phyloP scores from a whole-genome alignment of 1,139 yeast genomes.

The Diutina neorugosa region DNA sequence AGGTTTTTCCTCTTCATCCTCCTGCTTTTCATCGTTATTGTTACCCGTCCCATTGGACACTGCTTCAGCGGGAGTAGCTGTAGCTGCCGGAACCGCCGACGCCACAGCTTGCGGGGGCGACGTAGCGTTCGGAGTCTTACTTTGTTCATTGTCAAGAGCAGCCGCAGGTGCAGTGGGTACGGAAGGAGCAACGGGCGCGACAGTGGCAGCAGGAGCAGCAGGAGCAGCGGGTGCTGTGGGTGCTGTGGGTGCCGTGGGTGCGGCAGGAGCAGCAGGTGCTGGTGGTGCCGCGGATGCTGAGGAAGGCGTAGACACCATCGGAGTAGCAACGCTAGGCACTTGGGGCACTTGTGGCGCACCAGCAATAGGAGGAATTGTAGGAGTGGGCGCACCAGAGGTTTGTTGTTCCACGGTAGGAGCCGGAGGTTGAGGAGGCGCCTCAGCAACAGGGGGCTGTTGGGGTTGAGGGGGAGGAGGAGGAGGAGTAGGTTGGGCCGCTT shows the following conservation, averaged over 20 bases:
- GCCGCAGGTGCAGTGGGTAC: slow-evolving; percentile 5
- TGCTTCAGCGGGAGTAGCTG: background rate
- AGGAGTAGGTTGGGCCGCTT: slow-evolving; percentile 4
- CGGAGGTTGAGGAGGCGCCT: slow-evolving; percentile 5
- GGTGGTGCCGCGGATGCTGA: background rate
- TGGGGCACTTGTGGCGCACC: slow-evolving; percentile 1
- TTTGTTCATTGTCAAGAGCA: slow-evolving; percentile 1
- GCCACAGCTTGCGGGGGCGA: slow-evolving; percentile 16
- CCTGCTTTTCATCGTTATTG: slow-evolving; percentile 23
- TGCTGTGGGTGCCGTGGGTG: background rate
- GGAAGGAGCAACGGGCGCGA: background rate
- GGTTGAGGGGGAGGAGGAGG: slow-evolving; percentile 2
- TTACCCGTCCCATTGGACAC: background rate
- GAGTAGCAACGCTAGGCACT: slow-evolving; percentile 4
- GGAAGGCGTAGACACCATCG: background rate
- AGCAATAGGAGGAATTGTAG: background rate
- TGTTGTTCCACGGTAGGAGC: slow-evolving; percentile 4
- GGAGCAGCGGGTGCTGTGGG: background rate
- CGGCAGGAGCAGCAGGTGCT: background rate
- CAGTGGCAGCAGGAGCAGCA: background rate
- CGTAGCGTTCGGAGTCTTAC: slow-evolving; percentile 9
- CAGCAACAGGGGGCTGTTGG: slow-evolving; percentile 5
- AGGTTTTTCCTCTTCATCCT: slow-evolving; percentile 18
- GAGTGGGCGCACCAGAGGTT: background rate
- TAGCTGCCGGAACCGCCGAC: background rate